These are phyloP conservation scores for Plasmodium sp. DNA, from an alignment of 169 alveolate genomes.

Conservation along the genomic window DNA sequence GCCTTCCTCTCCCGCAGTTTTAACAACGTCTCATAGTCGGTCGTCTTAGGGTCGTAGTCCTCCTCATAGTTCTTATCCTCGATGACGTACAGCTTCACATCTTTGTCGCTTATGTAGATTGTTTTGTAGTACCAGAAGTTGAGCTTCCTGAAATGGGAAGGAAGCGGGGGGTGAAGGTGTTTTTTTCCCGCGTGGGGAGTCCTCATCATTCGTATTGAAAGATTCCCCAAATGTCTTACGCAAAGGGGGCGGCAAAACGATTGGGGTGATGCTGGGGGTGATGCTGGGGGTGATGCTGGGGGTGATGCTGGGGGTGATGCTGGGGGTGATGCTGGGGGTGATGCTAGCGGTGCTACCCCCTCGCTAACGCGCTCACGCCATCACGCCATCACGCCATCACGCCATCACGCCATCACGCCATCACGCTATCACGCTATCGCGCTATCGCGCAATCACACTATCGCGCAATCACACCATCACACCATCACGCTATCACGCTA, in stretches of 20 bases:
- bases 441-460: too few relatives aligned
- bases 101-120: slow-evolving; percentile 49
- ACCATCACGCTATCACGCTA: too few relatives aligned
- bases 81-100: slow-evolving; percentile 46
- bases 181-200: background rate
- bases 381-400: too few relatives aligned
- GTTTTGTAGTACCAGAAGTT: slow-evolving; percentile 73
- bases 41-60: slow-evolving; percentile 54
- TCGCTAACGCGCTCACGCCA: background rate
- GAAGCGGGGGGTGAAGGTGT: background rate
- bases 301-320: too few relatives aligned
- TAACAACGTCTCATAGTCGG: slow-evolving; percentile 59
- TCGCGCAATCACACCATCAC: too few relatives aligned
- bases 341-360: background rate
- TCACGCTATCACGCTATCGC: too few relatives aligned
- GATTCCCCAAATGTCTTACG: background rate
- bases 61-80: slow-evolving; percentile 74
- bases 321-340: background rate
- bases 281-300: background rate
- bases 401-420: too few relatives aligned
- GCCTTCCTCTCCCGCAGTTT: slow-evolving; percentile 59
- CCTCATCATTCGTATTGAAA: background rate
- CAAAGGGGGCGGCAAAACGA: background rate
- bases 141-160: slow-evolving; percentile 19
- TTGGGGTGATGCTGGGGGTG: background rate